These are phyloP conservation scores for Diophrys sp. DNA, from an alignment of 73 alveolate genomes.

Conservation along the genomic window DNA sequence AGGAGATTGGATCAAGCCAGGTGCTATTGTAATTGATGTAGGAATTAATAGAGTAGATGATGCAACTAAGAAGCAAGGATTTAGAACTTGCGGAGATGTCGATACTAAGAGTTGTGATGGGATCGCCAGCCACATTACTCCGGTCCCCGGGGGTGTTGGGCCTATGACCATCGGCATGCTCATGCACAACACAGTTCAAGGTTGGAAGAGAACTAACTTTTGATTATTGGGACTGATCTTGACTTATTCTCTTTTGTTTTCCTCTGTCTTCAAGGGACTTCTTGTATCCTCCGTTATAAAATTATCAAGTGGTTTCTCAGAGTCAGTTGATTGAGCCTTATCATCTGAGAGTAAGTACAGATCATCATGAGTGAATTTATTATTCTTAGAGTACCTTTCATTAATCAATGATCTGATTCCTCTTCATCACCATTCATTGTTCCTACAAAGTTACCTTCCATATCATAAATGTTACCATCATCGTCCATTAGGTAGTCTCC, in stretches of 20 bases:
- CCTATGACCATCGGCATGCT: slow-evolving; percentile 92
- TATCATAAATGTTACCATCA: slow-evolving; percentile 43
- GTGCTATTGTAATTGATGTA: slow-evolving; percentile 70
- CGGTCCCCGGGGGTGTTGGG: slow-evolving; percentile 95
- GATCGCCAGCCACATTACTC: slow-evolving; percentile 66
- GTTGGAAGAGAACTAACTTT: slow-evolving; percentile 27
- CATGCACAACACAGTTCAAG: slow-evolving; percentile 62
- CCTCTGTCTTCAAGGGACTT: too few relatives aligned
- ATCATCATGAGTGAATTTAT: background rate
- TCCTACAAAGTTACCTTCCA: slow-evolving; percentile 51
- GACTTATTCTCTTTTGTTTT: too few relatives aligned
- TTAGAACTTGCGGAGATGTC: slow-evolving; percentile 48
- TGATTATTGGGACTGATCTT: background rate
- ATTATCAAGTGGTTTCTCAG: background rate
- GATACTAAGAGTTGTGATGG: slow-evolving; percentile 25
- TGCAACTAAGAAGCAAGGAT: slow-evolving; percentile 3
- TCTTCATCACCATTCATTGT: slow-evolving; percentile 37
- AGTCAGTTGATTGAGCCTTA: background rate
- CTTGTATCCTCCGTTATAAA: too few relatives aligned
- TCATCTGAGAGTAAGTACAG: background rate
- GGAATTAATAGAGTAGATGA: slow-evolving; percentile 55
- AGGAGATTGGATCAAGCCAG: slow-evolving; percentile 72
- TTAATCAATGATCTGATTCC: background rate
- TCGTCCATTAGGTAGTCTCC: slow-evolving; percentile 45
- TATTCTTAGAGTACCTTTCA: background rate